phyloP scores from a whole-genome alignment of 2,329 filamentous ascomycete species.

The Phaeophleospora eucalypticola region DNA sequence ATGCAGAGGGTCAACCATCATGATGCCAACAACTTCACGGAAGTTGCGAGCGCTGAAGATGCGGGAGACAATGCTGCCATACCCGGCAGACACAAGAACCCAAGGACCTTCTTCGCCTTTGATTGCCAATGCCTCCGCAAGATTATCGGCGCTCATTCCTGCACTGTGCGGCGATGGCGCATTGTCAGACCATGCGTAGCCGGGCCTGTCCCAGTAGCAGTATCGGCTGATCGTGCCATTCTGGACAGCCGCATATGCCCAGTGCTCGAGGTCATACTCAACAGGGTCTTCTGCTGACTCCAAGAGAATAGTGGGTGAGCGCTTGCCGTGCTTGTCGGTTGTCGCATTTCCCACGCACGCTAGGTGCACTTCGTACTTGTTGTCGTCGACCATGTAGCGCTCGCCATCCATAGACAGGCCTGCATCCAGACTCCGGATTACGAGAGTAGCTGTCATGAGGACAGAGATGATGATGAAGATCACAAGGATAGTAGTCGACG shows the following conservation, averaged over 20 bases:
- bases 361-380: constrained; percentile 83
- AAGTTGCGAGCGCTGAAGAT: constrained; percentile 86
- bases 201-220: constrained; percentile 93
- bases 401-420: constrained; percentile 69
- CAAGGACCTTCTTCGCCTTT: constrained; percentile 83
- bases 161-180: constrained; percentile 90
- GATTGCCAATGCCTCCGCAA: constrained; percentile 78
- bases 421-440: constrained; percentile 75
- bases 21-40: constrained; percentile 67
- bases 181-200: constrained; percentile 83
- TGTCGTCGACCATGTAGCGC: constrained; percentile 72
- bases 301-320: constrained; percentile 74
- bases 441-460: constrained; percentile 73
- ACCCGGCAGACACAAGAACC: constrained; percentile 79
- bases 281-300: constrained; percentile 79
- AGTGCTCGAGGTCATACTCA: constrained; percentile 73
- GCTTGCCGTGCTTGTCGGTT: constrained; percentile 50
- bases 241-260: constrained; percentile 69
- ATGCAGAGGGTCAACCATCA: constrained; percentile 84
- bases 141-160: constrained; percentile 82
- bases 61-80: constrained; percentile 83
- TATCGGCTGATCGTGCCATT: constrained; percentile 83
- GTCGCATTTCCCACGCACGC: constrained; percentile 72
- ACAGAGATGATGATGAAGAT: constrained; percentile 65
- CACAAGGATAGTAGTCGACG: constrained; percentile 67